Percentiles rank a stretch among this genome's conserved stretches.
Conservation (phyloP, 805 yeast genomes). For the Metschnikowia continentalis region DNA sequence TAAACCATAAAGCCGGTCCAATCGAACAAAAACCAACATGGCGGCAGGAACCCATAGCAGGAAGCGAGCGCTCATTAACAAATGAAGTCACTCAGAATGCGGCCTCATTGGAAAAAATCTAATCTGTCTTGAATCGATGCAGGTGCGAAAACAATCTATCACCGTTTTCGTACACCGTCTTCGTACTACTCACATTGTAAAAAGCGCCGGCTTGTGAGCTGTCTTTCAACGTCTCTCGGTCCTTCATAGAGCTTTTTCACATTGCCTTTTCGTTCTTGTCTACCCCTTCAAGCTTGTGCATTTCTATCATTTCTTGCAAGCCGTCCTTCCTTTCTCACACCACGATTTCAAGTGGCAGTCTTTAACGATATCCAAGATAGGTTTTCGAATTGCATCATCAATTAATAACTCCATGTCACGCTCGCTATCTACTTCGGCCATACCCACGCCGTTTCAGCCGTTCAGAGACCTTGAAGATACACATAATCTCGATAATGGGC, state of each 20-base stretch:
- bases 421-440: constrained; percentile 16
- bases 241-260: background rate
- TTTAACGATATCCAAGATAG: background rate
- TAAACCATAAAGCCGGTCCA: background rate
- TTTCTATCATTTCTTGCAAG: background rate
- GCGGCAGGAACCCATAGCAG: background rate
- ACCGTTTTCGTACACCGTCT: background rate
- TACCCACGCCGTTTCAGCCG: constrained; percentile 20
- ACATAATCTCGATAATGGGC: background rate
- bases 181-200: background rate
- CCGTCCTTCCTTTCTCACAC: background rate
- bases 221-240: background rate
- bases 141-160: background rate
- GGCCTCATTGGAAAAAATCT: constrained; percentile 2
- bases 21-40: background rate
- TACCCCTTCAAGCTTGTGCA: background rate
- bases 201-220: background rate
- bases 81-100: constrained; percentile 1
- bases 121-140: background rate
- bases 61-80: background rate
- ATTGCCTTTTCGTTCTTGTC: background rate
- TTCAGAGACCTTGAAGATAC: constrained; percentile 8
- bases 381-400: background rate
- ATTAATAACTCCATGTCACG: constrained; percentile 11
- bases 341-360: background rate